Evolutionary conservation across 2,329 filamentous ascomycete genomes (phyloP), one percentile per base, ranked within the genome.

Genomic region (Alternaria atra): DNA sequence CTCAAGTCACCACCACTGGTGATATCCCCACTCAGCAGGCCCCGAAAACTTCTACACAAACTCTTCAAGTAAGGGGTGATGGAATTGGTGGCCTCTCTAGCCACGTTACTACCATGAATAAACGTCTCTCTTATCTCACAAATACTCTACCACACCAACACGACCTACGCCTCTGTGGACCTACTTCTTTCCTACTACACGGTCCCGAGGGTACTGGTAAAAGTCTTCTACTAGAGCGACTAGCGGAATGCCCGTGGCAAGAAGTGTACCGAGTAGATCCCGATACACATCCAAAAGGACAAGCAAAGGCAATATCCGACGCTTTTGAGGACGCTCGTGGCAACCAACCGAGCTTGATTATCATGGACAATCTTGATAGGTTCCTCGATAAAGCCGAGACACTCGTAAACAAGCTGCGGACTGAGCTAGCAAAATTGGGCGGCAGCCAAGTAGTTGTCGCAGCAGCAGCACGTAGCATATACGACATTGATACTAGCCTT

Each of bases 141-240:
- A 64, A 64, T 20, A 50, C 64, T 23, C 52, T 61, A 23, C 60
- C 58, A 23, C 60, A 60, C 25, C 46, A 68, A 9, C 51, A 60
- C 20, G 68, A 76, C 50, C 58, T 65, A 29, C 63, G 71, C 29
- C 70, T 82, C 20, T 64, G 73, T 42, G 74, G 75, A n/a, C 71
- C 74, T 46, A 74, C 86, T 53, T 88, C 88, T 0, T 85, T 95
- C 35, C 84, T 95, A 25, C 83, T 97, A 5, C 90, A 96, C 74
- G 94, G 94, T 13, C 89, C 91, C 17, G 87, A 88, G 63, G 94
- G 94, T 10, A 96, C 92, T 0, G 94, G 94, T 25, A 97, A 97
- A 80, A 90, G 88, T 0, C 84, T 91, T 65, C 82, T 97, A 0
- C 81, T 97, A 1, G 78, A 90, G 15, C 86, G 87, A 32, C 83